Evolutionary conservation across 495 filamentous ascomycete genomes (phyloP), one percentile per base, ranked within the genome.

Genomic region (Neurospora tetraspora): DNA sequence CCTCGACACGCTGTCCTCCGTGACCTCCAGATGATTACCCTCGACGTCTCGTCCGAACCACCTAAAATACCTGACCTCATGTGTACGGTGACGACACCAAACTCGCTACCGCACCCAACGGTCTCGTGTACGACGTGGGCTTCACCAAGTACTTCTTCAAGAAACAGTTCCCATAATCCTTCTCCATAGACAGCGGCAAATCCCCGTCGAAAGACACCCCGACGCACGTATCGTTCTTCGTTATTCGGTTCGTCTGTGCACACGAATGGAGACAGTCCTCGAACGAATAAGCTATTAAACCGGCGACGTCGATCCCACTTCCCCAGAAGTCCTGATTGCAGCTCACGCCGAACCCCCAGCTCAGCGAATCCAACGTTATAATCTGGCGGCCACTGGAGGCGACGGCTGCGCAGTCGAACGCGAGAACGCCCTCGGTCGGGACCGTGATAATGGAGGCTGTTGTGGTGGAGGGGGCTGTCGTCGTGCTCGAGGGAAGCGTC

Each of bases 201-300:
- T 61, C 53, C 53, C 53, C 74, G 31, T 40, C 71, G 53, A 76
- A 76, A 31, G 40, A 61, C 16, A 76, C 70, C 16, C 70, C 72
- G 11, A 76, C n/a, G 34, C 74, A 76, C 0, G 72, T 76, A 23
- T 76, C 72, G 70, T 76, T 76, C 10, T 69, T 39, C 14, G 72
- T 69, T 7, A 74, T 37, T 14, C 59, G 68, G 53, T 76, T 76
- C 70, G 70, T 68, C 14, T 72, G 59, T 36, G 70, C 73, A 40
- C 74, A 76, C 7, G 74, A 70, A 12, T 8, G 14, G n/a, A 76
- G 38, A 31, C 73, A 75, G 39, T 73, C 73, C n/a, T 69, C 73
- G 36, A 75, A 75, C 6, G 68, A 45, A 59, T 75, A 75, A 23
- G 71, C 59, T 23, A 72, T 75, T 27, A 59, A 73, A 16, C 71